Base-by-base conservation (phyloP, 2,329 filamentous ascomycete species). In the Pestalotiopsis sp. region DNA sequence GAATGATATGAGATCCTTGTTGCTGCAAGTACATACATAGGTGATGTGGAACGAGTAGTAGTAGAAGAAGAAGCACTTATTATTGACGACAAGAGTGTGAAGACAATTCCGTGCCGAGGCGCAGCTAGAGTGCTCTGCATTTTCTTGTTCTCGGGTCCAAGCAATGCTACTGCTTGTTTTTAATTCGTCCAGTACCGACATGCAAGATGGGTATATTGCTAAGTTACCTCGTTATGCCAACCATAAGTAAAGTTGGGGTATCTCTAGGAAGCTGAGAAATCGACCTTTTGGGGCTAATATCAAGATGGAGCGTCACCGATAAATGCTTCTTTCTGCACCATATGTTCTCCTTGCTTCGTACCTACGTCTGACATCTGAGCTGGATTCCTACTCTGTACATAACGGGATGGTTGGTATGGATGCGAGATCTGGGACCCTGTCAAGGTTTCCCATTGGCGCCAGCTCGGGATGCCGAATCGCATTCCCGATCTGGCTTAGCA, bases 401-500 rank as follows among this genome's bases (percentile, higher is more conserved):
- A 52, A 52, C 45, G 20, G 59, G 31, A 36, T 61, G 59, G 59
- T n/a, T 62, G 59, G 27, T 25, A 12, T 17, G 31, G 13, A 36
- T 59, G 57, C 57, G 12, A 59, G 57, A 59, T 59, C 23, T 59
- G 20, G 27, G 25, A 17, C 38, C 12, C 59, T 38, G n/a, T 36
- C 27, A 5, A 36, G 57, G 3, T 27, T 59, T 27, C 25, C 11
- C 12, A 62, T 25, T 36, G 59, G 59, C 59, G 36, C 20, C 27
- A 27, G 23, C 23, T 27, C 57, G 57, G 57, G 57, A 59, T 17
- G 59, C 59, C 59, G 59, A 62, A 36, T 11, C 59, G 59, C 59
- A 62, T 62, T 62, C 59, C 59, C 59, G 13, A 39, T 62, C 31
- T 20, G 59, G 59, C 31, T 20, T 62, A 62, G 59, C 31, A 39